Conservation (phyloP, 1,284 basidiomycete genomes). For the Fomitopsis betulina region DNA sequence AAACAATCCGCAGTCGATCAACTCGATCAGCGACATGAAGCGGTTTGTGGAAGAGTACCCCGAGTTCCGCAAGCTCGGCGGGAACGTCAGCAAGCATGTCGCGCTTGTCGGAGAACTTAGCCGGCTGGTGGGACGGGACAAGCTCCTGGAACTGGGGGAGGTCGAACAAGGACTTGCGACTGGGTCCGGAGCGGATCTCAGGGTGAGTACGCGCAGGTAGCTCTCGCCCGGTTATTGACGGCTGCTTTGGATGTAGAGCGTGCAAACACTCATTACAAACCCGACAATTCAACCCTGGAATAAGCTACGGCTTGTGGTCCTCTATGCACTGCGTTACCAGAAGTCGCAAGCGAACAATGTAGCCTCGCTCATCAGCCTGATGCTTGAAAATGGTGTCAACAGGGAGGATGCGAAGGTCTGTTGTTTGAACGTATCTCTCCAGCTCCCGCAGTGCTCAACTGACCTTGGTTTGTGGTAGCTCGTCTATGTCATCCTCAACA, state of each 20-base stretch:
- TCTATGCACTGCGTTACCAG: conserved; percentile 95
- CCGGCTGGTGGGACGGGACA: conserved; percentile 82
- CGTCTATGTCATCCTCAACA: conserved; percentile 91
- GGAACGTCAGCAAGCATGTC: conserved; percentile 98
- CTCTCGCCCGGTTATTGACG: background rate
- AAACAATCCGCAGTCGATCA: conserved; percentile 78
- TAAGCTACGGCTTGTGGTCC: conserved; percentile 90
- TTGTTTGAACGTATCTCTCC: background rate
- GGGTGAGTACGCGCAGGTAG: conserved; percentile 43
- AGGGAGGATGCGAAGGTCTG: conserved; percentile 80
- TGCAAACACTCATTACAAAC: conserved; percentile 73
- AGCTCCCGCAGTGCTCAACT: background rate
- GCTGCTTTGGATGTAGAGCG: conserved; percentile 44
- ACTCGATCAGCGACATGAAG: conserved; percentile 97
- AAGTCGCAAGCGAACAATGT: conserved; percentile 87
- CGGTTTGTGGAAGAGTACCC: conserved; percentile 98
- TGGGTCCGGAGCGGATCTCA: conserved; percentile 85
- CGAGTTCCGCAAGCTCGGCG: conserved; percentile 93
- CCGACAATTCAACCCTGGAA: conserved; percentile 67
- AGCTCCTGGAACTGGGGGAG: conserved; percentile 87
- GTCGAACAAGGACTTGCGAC: conserved; percentile 96
- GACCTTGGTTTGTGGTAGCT: conserved; percentile 44
- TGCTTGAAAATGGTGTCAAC: conserved; percentile 79
- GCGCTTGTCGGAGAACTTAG: conserved; percentile 95
- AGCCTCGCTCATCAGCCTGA: conserved; percentile 74